phyloP scores from a whole-genome alignment of 2,329 filamentous ascomycete species.

The Ophiostoma perfectum region DNA sequence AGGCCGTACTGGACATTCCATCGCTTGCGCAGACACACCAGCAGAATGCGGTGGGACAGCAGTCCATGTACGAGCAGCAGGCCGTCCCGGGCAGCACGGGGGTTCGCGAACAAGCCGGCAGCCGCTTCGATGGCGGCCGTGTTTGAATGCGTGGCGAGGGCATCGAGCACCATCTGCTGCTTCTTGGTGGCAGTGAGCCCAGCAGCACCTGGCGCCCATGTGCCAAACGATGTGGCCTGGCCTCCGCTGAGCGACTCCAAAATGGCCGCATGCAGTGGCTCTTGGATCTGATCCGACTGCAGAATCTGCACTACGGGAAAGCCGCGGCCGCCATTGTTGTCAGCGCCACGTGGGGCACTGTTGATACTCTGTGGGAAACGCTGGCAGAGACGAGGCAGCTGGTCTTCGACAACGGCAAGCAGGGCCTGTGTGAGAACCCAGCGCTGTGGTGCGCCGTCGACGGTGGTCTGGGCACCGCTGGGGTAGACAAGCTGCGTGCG shows the following conservation, averaged over 20 bases:
- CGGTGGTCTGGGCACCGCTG: constrained; percentile 41
- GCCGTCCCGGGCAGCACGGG: neutral
- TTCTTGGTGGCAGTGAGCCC: constrained; percentile 32
- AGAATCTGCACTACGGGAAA: constrained; percentile 57
- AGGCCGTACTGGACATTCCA: constrained; percentile 64
- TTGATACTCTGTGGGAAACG: constrained; percentile 43
- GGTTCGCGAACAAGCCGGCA: constrained; percentile 12
- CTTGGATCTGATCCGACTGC: constrained; percentile 25
- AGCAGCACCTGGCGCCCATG: neutral
- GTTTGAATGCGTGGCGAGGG: neutral
- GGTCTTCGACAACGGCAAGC: constrained; percentile 37
- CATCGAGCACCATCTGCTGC: constrained; percentile 40
- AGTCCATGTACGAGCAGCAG: constrained; percentile 59
- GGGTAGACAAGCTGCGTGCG: constrained; percentile 56
- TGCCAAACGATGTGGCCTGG: neutral
- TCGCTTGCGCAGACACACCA: constrained; percentile 55
- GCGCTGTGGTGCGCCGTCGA: constrained; percentile 50
- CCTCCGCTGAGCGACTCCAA: neutral
- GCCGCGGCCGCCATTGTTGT: constrained; percentile 31
- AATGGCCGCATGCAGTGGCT: neutral
- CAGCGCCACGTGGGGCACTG: constrained; percentile 32
- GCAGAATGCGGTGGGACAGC: constrained; percentile 53
- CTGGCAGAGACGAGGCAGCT: constrained; percentile 35
- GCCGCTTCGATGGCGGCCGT: neutral
- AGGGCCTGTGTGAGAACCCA: constrained; percentile 45